These are phyloP conservation scores for Hura crepitans DNA, from an alignment of 441 rosid species.

Conservation along the genomic window DNA sequence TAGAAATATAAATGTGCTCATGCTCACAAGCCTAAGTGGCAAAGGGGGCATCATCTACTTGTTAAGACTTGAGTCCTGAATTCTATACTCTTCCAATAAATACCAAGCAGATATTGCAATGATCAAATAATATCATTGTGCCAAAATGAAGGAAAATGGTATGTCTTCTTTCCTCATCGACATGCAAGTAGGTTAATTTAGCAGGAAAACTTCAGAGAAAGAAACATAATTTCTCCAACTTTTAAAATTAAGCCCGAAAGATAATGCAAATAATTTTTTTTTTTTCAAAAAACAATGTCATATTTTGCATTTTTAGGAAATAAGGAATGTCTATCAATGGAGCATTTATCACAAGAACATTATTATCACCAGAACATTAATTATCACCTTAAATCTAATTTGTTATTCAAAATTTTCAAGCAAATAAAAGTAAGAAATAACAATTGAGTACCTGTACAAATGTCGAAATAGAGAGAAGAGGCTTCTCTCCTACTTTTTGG, in stretches of 20 bases:
- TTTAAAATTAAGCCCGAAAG: not conserved
- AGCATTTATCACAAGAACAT: not conserved
- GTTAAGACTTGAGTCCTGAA: not conserved
- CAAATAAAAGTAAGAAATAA: constrained; percentile 5
- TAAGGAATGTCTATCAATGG: not conserved
- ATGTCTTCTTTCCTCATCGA: not conserved
- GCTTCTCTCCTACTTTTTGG: constrained; percentile 33
- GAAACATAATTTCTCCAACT: not conserved
- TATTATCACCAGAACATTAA: not conserved
- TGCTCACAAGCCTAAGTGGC: not conserved
- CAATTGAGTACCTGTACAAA: constrained; percentile 46
- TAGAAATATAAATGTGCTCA: not conserved
- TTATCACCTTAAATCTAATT: not conserved
- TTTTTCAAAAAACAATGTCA: not conserved
- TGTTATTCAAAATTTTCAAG: not conserved
- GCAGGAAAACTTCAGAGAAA: not conserved
- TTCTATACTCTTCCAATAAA: not conserved
- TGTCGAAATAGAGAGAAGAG: no score
- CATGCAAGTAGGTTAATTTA: not conserved
- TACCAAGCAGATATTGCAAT: not conserved
- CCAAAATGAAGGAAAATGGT: not conserved
- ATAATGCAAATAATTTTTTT: not conserved
- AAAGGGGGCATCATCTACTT: not conserved
- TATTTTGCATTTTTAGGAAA: not conserved
- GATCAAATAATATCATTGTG: not conserved